Evolutionary conservation across 169 alveolate genomes (phyloP).

Genomic region (Babesia ovata): DNA sequence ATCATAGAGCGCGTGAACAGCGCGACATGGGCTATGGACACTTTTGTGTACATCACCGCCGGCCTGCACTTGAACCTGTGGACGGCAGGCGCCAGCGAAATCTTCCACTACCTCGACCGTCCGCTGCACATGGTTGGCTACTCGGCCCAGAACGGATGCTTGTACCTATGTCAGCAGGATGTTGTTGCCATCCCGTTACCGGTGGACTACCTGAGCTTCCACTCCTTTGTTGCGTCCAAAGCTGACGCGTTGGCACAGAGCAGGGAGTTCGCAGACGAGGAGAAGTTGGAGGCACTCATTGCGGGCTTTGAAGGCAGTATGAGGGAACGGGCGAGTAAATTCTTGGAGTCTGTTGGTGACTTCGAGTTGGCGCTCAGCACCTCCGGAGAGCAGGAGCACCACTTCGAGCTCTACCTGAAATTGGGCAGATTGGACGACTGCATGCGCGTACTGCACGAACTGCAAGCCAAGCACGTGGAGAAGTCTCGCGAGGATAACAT

Average conservation of each 20-base stretch:
- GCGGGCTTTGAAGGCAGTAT: conserved; percentile 73
- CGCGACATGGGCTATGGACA: conserved; percentile 84
- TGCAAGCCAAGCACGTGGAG: conserved; percentile 8
- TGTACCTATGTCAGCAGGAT: conserved; percentile 77
- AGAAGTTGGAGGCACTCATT: conserved; percentile 76
- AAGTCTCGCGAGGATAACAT: conserved; percentile 60
- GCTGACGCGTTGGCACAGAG: conserved; percentile 12
- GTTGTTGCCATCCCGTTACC: conserved; percentile 69
- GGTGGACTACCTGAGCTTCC: conserved; percentile 75
- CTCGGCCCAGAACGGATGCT: conserved; percentile 74
- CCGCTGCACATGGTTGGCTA: conserved; percentile 81
- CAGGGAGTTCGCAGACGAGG: not conserved
- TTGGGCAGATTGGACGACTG: conserved; percentile 85
- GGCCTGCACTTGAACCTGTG: conserved; percentile 78
- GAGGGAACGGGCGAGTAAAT: conserved; percentile 87
- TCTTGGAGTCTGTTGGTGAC: conserved; percentile 88
- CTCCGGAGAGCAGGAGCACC: conserved; percentile 89
- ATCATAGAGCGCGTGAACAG: conserved; percentile 77
- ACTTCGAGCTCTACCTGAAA: conserved; percentile 88
- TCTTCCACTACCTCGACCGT: conserved; percentile 79
- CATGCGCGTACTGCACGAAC: conserved; percentile 63
- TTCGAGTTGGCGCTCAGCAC: conserved; percentile 87
- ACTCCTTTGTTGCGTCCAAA: conserved; percentile 27
- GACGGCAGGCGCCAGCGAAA: conserved; percentile 78
- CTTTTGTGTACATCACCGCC: conserved; percentile 77